These are phyloP conservation scores for Calonectria montana DNA, from an alignment of 2,329 filamentous ascomycete species.

Conservation along the genomic window DNA sequence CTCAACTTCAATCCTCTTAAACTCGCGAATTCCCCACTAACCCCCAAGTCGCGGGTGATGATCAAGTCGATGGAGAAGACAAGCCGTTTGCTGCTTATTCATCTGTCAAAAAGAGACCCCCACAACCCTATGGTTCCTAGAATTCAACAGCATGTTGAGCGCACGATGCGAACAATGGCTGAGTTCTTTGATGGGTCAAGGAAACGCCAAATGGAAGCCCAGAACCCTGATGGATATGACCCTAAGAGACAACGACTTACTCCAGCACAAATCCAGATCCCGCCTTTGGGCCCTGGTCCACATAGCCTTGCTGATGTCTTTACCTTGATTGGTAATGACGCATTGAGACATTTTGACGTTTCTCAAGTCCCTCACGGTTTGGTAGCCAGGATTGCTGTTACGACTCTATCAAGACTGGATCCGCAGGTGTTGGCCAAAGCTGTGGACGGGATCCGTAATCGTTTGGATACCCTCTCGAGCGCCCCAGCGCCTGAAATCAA, in stretches of 20 bases:
- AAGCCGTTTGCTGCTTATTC: constrained; percentile 83
- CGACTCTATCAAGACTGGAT: constrained; percentile 79
- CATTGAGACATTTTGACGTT: constrained; percentile 84
- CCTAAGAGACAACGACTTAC: constrained; percentile 84
- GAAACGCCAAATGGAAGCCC: constrained; percentile 79
- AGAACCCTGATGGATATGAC: constrained; percentile 79
- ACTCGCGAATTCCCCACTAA: constrained; percentile 80
- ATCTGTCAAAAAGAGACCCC: constrained; percentile 87
- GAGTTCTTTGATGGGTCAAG: constrained; percentile 85
- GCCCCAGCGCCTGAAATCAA: constrained; percentile 61
- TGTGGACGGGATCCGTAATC: constrained; percentile 70
- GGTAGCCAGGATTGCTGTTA: constrained; percentile 84
- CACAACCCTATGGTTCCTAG: constrained; percentile 79
- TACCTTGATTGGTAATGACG: constrained; percentile 80
- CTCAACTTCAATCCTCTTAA: constrained; percentile 93
- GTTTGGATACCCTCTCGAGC: constrained; percentile 59
- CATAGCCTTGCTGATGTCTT: constrained; percentile 87
- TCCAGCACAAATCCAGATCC: constrained; percentile 63
- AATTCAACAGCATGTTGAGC: constrained; percentile 89
- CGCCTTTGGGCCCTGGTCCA: constrained; percentile 79
- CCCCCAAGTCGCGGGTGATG: constrained; percentile 81
- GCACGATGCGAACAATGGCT: constrained; percentile 79
- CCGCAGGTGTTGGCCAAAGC: constrained; percentile 76
- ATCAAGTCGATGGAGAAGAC: constrained; percentile 97
- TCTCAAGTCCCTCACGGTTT: constrained; percentile 80